Conservation (phyloP, 2,329 filamentous ascomycete genomes). For the Huntiella abstrusa region DNA sequence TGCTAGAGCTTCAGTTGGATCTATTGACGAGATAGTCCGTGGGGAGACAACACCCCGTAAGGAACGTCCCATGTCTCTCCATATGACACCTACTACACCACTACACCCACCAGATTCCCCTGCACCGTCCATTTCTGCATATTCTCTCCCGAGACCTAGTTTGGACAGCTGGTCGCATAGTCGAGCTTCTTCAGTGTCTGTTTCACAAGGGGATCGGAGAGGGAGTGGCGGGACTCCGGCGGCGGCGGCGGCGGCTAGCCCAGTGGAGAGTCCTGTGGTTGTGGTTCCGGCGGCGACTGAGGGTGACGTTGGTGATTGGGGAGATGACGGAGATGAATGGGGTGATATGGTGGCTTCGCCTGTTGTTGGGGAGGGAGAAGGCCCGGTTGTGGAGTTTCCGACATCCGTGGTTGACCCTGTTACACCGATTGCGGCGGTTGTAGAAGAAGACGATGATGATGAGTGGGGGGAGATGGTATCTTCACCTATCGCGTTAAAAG, state of each 20-base stretch:
- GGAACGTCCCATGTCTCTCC: neutral
- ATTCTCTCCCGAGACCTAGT: too few species aligned
- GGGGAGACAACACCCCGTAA: neutral
- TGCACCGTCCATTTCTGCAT: neutral
- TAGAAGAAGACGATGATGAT: slow-evolving; percentile 24
- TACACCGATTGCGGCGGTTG: neutral
- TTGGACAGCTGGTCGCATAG: too few species aligned
- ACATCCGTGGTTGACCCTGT: too few species aligned
- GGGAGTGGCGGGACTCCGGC: too few species aligned
- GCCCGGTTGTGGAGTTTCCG: neutral
- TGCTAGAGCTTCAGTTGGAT: slow-evolving; percentile 2
- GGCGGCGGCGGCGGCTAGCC: too few species aligned
- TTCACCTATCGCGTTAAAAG: neutral
- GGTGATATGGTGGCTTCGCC: slow-evolving; percentile 35
- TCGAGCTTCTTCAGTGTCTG: too few species aligned
- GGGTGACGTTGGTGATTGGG: slow-evolving; percentile 2
- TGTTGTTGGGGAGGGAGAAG: neutral
- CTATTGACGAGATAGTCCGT: neutral
- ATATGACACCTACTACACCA: neutral
- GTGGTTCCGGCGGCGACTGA: too few species aligned
- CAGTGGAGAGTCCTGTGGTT: too few species aligned
- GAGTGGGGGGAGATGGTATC: slow-evolving; percentile 43
- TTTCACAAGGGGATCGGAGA: too few species aligned
- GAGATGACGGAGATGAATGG: slow-evolving; percentile 34
- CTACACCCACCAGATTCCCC: slow-evolving; percentile 1